Percentiles rank a stretch among this genome's conserved stretches.
Conservation (phyloP, 129 eudicot species). For the Tagetes erecta region DNA sequence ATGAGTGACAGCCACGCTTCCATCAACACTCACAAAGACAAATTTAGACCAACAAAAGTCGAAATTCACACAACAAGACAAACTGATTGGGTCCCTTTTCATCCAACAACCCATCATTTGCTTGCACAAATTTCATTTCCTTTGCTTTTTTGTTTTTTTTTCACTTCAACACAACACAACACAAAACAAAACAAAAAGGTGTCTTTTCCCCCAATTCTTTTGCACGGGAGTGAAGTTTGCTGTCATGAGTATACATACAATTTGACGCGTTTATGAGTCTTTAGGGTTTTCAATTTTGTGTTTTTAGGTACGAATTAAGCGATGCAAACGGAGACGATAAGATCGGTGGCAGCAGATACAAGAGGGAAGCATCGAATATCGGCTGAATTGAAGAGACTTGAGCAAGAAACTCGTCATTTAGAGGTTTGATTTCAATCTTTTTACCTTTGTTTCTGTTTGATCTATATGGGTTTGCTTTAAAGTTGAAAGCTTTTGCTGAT, state of each 20-base stretch:
- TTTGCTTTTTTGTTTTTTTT: background rate
- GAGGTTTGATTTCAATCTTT: constrained; percentile 41
- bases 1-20: constrained; percentile 34
- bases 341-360: constrained; percentile 53
- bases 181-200: constrained; percentile 16
- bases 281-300: constrained; percentile 35
- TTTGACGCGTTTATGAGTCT: constrained; percentile 22
- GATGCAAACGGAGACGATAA: constrained; percentile 53
- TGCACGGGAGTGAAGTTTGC: constrained; percentile 21
- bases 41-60: constrained; percentile 17
- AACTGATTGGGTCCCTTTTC: constrained; percentile 19
- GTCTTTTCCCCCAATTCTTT: constrained; percentile 27
- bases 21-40: constrained; percentile 18
- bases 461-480: background rate
- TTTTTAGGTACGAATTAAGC: constrained; percentile 13
- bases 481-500: constrained; percentile 22
- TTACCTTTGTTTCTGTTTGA: background rate
- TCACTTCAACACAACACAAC: constrained; percentile 30
- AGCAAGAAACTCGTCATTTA: constrained; percentile 73
- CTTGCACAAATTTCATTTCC: constrained; percentile 2
- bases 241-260: constrained; percentile 18
- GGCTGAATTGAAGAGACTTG: constrained; percentile 82
- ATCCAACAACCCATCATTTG: background rate
- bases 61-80: constrained; percentile 18
- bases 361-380: constrained; percentile 79